Conservation (phyloP, 2,329 filamentous ascomycete species). For the Fusarium anthophilum region DNA sequence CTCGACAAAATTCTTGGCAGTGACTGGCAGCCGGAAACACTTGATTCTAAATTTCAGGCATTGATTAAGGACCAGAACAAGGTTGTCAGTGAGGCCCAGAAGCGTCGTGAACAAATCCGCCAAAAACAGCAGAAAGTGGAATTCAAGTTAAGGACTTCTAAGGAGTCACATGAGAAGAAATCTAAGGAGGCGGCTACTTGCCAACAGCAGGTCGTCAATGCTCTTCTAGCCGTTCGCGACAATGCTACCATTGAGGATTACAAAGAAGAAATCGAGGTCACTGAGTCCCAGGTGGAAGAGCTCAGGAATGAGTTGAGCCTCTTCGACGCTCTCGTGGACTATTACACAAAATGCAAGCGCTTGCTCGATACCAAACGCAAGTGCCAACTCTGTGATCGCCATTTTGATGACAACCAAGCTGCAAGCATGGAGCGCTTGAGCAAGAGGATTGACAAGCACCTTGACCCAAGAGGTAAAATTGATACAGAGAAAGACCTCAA, state of each 20-base stretch:
- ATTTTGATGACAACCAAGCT: conserved; percentile 68
- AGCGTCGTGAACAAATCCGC: conserved; percentile 73
- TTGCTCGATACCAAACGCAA: conserved; percentile 73
- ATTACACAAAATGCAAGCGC: conserved; percentile 74
- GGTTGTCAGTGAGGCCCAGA: conserved; percentile 71
- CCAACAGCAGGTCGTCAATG: conserved; percentile 64
- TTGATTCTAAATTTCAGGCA: conserved; percentile 77
- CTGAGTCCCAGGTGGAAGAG: conserved; percentile 67
- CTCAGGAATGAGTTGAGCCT: conserved; percentile 74
- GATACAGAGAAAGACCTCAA: conserved; percentile 70
- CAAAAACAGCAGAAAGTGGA: conserved; percentile 81
- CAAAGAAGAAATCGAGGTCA: conserved; percentile 58
- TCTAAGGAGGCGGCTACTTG: conserved; percentile 69
- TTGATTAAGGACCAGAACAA: conserved; percentile 66
- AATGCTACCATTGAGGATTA: conserved; percentile 64
- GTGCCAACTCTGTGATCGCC: conserved; percentile 79
- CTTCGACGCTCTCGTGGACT: conserved; percentile 74
- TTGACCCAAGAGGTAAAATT: conserved; percentile 69
- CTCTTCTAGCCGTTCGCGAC: conserved; percentile 56
- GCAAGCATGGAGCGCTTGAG: conserved; percentile 70
- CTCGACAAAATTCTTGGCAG: conserved; percentile 70
- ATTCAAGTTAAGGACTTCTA: conserved; percentile 73
- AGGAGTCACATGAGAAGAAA: conserved; percentile 72
- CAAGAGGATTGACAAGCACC: conserved; percentile 71
- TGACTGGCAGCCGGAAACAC: conserved; percentile 73